Evolutionary conservation across 148 eudicot genomes (phyloP), one percentile per base, ranked within the genome.

Genomic region (Beta vulgaris): DNA sequence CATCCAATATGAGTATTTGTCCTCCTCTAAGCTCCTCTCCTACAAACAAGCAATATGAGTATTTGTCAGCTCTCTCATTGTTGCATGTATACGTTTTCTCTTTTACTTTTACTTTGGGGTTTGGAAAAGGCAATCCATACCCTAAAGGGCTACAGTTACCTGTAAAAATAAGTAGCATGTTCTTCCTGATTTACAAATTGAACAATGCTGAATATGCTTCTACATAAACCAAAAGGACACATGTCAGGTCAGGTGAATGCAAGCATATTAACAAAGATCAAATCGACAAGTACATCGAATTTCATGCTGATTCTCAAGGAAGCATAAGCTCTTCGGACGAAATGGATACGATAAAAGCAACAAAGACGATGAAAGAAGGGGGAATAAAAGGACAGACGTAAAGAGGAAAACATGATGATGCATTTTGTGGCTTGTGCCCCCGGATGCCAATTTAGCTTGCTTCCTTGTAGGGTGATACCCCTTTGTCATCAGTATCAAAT

Each of bases 191-290:
- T 86, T 88, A 86, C 98, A 94, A 73, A 71, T 76, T 69, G 78
- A 73, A 76, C 98, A 94, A 18, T 80, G 87, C 78, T 83, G 91
- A 60, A 82, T 85, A 79, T 91, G 97, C 91, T 91, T 91, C 98
- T 94, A 76, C 73, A 83, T 59, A 72, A 69, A 83, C 65, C 76
- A 71, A 54, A 68, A 76, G 12, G 6, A 3, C 23, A 37, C 16
- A 58, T 26, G 19, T 12, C 61, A 15, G 44, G 65, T 51, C 44
- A 69, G 11, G 55, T n/a, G 43, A 55, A 58, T 72, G 40, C 71
- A 60, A 35, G 58, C 28, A 39, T 25, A 67, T 3, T 43, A 26
- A 21, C 42, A 60, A 35, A 63, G 21, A 44, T 39, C 58, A 37
- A 2, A 36, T 63, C 25, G 32, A 10, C 48, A 29, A 37, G 65